Evolutionary conservation across 768 basidiomycete species (phyloP).

Genomic region (Tylopilus intermedius): DNA sequence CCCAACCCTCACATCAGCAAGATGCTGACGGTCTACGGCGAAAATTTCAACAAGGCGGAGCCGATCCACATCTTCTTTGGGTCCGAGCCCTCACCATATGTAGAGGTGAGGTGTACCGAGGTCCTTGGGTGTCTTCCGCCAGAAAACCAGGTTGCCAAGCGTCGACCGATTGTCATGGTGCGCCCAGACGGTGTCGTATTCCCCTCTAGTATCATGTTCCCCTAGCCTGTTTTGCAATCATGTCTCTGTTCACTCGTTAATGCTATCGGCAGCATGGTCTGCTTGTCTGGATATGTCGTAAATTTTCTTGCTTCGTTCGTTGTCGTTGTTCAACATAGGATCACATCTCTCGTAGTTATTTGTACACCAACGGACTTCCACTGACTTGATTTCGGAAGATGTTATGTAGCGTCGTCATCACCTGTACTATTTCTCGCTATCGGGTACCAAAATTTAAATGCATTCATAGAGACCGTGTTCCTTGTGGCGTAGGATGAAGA

Average conservation of each 20-base stretch:
- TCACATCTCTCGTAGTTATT: slow-evolving; percentile 23
- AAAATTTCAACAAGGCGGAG: slow-evolving; percentile 82
- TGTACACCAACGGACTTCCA: slow-evolving; percentile 31
- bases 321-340: slow-evolving; percentile 26
- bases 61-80: slow-evolving; percentile 84
- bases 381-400: slow-evolving; percentile 20
- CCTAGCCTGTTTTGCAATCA: slow-evolving; percentile 40
- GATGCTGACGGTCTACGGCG: slow-evolving; percentile 83
- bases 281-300: slow-evolving; percentile 21
- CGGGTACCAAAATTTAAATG: slow-evolving; percentile 14
- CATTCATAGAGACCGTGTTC: slow-evolving; percentile 15
- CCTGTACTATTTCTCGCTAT: slow-evolving; percentile 23
- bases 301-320: slow-evolving; percentile 10
- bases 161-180: slow-evolving; percentile 75
- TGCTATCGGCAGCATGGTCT: slow-evolving; percentile 29
- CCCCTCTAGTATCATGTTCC: slow-evolving; percentile 78
- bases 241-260: slow-evolving; percentile 16
- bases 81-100: slow-evolving; percentile 78
- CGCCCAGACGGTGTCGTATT: slow-evolving; percentile 84
- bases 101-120: slow-evolving; percentile 84
- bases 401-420: slow-evolving; percentile 28
- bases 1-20: slow-evolving; percentile 74
- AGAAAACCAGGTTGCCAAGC: slow-evolving; percentile 59
- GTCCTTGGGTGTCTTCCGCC: slow-evolving; percentile 79
- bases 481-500: slow-evolving; percentile 7